These are phyloP conservation scores for Jatropha multifida DNA, from an alignment of 441 rosid species.

Conservation along the genomic window DNA sequence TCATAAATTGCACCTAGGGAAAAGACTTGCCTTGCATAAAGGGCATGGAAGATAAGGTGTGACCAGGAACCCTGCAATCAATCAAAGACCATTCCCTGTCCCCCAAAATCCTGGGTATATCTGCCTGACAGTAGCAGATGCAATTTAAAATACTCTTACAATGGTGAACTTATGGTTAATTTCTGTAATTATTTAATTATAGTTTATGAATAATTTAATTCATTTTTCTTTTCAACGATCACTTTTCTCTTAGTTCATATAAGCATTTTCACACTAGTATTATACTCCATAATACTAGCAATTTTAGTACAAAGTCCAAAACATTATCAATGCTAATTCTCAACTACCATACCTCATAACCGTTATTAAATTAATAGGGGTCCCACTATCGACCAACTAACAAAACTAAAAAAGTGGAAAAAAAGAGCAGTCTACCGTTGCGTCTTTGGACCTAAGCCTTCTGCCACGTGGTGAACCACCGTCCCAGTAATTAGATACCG, in stretches of 20 bases:
- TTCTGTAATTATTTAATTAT: no score
- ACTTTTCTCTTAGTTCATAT: no score
- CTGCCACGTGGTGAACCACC: slow-evolving; percentile 12
- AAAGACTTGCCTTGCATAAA: background rate
- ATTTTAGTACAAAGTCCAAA: background rate
- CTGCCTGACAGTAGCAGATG: background rate
- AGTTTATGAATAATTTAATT: no score
- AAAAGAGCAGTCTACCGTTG: background rate
- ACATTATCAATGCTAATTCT: background rate
- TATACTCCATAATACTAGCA: no score
- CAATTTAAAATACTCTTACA: background rate
- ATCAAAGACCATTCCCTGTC: background rate
- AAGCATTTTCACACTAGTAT: no score
- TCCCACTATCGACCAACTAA: slow-evolving; percentile 29
- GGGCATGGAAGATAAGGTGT: background rate
- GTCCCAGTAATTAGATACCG: slow-evolving; percentile 2
- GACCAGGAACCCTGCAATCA: background rate
- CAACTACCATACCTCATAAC: background rate
- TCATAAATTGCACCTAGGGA: background rate
- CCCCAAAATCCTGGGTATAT: background rate
- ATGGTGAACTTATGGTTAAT: no score
- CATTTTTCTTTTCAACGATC: no score
- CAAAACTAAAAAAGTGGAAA: slow-evolving; percentile 20
- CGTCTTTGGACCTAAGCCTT: background rate
- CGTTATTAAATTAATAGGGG: background rate